These are phyloP conservation scores for Cyamopsis tetragonoloba DNA, from an alignment of 306 rosid genomes.

Conservation along the genomic window DNA sequence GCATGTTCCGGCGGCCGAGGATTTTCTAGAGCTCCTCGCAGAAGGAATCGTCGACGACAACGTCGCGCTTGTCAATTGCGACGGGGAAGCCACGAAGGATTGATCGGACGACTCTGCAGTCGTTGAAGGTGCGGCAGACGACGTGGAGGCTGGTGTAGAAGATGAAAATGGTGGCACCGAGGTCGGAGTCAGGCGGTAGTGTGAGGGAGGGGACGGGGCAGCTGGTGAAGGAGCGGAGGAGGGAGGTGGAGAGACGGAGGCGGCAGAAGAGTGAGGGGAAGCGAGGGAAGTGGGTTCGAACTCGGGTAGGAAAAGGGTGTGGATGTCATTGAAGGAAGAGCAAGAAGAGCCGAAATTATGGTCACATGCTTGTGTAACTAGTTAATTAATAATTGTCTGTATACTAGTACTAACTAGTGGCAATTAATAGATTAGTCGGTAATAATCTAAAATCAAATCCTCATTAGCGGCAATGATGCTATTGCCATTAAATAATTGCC, in stretches of 20 bases:
- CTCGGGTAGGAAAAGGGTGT: constrained; percentile 40
- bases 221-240: constrained; percentile 41
- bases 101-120: constrained; percentile 57
- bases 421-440: too few species aligned
- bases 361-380: too few species aligned
- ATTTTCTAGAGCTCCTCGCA: constrained; percentile 52
- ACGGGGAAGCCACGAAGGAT: constrained; percentile 56
- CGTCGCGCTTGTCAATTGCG: constrained; percentile 77
- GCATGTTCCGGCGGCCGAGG: constrained; percentile 34
- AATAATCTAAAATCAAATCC: too few species aligned
- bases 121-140: constrained; percentile 76
- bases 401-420: too few species aligned
- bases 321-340: constrained; percentile 78
- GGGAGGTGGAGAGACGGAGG: constrained; percentile 41
- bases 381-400: too few species aligned
- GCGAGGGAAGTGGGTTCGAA: constrained; percentile 39
- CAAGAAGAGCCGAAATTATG: constrained; percentile 40
- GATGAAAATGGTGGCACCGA: constrained; percentile 41
- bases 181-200: constrained; percentile 42
- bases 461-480: too few species aligned
- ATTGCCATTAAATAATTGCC: too few species aligned
- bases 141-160: constrained; percentile 84
- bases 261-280: constrained; percentile 66
- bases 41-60: constrained; percentile 60
- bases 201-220: neutral